phyloP scores from a whole-genome alignment of 805 yeast species.

The Lachancea fermentati region DNA sequence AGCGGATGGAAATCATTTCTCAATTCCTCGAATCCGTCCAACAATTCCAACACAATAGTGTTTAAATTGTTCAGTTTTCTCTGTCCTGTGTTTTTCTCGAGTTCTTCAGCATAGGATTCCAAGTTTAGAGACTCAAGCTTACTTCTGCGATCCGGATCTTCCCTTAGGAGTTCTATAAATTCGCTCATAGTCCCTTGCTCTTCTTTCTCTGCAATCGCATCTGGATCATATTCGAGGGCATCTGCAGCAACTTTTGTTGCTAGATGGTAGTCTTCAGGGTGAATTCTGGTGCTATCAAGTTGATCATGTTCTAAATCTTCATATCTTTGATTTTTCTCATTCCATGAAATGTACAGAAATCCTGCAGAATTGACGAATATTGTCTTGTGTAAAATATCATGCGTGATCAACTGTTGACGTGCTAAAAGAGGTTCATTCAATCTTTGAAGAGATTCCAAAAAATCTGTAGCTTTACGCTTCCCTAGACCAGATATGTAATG shows the following conservation, averaged over 20 bases:
- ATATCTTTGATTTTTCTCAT: constrained; percentile 39
- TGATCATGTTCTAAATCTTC: constrained; percentile 64
- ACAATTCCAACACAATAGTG: constrained; percentile 55
- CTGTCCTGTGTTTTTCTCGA: constrained; percentile 47
- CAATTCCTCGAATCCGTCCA: constrained; percentile 81
- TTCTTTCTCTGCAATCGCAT: constrained; percentile 64
- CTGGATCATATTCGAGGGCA: constrained; percentile 93
- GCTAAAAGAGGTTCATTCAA: constrained; percentile 47
- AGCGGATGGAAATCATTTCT: constrained; percentile 65
- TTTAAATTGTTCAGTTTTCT: constrained; percentile 31
- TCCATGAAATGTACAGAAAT: constrained; percentile 71
- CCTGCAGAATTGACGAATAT: constrained; percentile 91
- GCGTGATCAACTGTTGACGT: constrained; percentile 84
- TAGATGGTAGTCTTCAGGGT: constrained; percentile 94
- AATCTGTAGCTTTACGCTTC: constrained; percentile 87
- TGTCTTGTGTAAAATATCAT: constrained; percentile 68
- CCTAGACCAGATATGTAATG: constrained; percentile 90
- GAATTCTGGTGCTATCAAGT: constrained; percentile 92
- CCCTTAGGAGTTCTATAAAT: constrained; percentile 45
- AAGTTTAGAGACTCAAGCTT: constrained; percentile 82
- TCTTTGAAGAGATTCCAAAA: constrained; percentile 70
- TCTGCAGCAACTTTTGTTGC: constrained; percentile 98
- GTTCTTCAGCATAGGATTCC: constrained; percentile 88
- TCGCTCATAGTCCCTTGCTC: constrained; percentile 37
- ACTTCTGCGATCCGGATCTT: constrained; percentile 66